A percentile compares a stretch with the other conserved stretches of the same genome.
Conservation (phyloP, 78 protist genomes). For the Dictyostelium brefeldianum region DNA sequence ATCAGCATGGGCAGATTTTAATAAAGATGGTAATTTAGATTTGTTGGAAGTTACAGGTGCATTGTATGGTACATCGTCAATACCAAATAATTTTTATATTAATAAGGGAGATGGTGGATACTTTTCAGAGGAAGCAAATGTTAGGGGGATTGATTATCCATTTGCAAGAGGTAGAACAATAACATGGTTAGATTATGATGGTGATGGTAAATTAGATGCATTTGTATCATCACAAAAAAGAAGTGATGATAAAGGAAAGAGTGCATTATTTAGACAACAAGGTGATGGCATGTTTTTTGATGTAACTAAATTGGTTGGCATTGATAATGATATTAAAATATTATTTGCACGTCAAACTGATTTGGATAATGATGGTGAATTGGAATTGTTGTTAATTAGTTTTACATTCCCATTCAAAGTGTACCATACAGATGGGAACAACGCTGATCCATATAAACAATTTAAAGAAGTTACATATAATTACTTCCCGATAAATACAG, state of each 20-base stretch:
- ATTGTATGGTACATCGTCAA: conserved; percentile 40
- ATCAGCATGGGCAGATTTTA: conserved; percentile 75
- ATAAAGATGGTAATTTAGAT: conserved; percentile 69
- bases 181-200: conserved; percentile 70
- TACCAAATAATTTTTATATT: conserved; percentile 40
- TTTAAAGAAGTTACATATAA: conserved; percentile 43
- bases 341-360: conserved; percentile 40
- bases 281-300: background rate
- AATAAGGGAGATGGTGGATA: conserved; percentile 4
- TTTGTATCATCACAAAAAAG: conserved; percentile 56
- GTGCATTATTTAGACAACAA: conserved; percentile 17
- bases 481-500: conserved; percentile 14
- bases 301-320: conserved; percentile 6
- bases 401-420: conserved; percentile 70
- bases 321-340: conserved; percentile 11
- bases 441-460: conserved; percentile 10
- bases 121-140: conserved; percentile 24
- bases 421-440: conserved; percentile 1
- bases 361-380: conserved; percentile 72
- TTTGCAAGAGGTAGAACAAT: conserved; percentile 63
- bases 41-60: conserved; percentile 67
- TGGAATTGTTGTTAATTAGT: conserved; percentile 38
- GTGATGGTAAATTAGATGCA: conserved; percentile 68
- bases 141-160: conserved; percentile 57
- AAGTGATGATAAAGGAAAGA: conserved; percentile 33